Evolutionary conservation across 345 rosid genomes (phyloP).

Genomic region (Eucalyptus guilfoylei): DNA sequence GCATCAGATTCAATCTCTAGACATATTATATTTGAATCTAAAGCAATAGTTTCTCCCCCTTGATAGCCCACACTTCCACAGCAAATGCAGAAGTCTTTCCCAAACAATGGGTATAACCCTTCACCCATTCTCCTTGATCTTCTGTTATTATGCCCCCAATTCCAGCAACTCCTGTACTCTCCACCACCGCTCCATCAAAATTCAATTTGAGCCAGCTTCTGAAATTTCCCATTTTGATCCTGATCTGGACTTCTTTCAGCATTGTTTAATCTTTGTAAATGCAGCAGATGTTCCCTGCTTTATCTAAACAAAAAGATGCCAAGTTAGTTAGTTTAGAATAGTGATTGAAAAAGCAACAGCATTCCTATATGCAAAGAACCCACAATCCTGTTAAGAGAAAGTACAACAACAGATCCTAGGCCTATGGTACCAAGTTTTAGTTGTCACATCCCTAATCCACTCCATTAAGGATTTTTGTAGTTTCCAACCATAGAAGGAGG

Average conservation of each 20-base stretch:
- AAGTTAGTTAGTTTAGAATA: background rate
- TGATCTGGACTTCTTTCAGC: background rate
- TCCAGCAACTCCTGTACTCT: background rate
- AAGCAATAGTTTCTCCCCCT: background rate
- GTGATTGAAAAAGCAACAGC: background rate
- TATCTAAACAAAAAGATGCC: background rate
- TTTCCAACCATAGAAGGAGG: background rate
- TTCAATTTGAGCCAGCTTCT: background rate
- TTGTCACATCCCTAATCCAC: background rate
- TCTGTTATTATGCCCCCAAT: background rate
- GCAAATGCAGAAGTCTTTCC: background rate
- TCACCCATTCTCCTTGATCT: background rate
- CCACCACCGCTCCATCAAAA: background rate
- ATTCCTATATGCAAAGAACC: background rate
- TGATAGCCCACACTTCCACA: background rate
- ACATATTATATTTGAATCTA: background rate
- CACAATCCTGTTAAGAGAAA: background rate
- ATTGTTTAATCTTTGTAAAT: background rate
- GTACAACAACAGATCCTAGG: background rate
- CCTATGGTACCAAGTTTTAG: background rate
- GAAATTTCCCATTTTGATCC: background rate
- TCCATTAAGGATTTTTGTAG: background rate
- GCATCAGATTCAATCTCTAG: background rate
- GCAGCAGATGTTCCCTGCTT: background rate
- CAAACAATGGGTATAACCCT: background rate